Percentiles rank a stretch among this genome's conserved stretches.
phyloP scores from a whole-genome alignment of 1,284 basidiomycete genomes.

The Tremellales sp. region DNA sequence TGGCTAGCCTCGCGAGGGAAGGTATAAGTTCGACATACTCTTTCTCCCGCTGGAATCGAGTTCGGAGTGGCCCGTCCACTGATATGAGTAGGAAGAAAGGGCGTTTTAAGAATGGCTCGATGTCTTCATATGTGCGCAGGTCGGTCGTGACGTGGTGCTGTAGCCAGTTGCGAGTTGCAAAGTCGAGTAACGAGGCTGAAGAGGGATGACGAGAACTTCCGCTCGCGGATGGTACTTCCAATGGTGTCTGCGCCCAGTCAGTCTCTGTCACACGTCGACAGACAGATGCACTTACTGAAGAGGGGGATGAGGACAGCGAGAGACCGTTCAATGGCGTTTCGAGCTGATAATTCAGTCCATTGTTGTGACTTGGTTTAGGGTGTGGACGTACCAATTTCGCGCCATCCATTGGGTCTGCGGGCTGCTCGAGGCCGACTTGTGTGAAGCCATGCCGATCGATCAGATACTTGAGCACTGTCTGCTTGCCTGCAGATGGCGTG shows the following conservation, averaged over 20 bases:
- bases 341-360: not conserved
- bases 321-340: not conserved
- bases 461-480: constrained; percentile 70
- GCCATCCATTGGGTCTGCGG: not conserved
- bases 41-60: constrained; percentile 47
- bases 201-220: constrained; percentile 54
- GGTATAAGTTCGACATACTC: not conserved
- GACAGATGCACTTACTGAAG: not conserved
- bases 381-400: not conserved
- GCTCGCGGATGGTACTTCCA: constrained; percentile 1
- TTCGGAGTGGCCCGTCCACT: constrained; percentile 76
- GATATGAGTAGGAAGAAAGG: constrained; percentile 85
- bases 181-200: constrained; percentile 61
- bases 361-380: not conserved
- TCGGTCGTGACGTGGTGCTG: constrained; percentile 76
- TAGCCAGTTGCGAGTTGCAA: constrained; percentile 79
- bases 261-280: not conserved
- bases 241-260: not conserved
- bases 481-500: constrained; percentile 74
- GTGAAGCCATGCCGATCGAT: constrained; percentile 52
- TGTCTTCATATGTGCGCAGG: constrained; percentile 55
- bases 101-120: constrained; percentile 72
- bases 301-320: not conserved
- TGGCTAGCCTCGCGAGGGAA: not conserved
- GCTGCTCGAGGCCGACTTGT: constrained; percentile 39